Evolutionary conservation across 768 basidiomycete species (phyloP).

Genomic region (Psilocybe subaeruginosa): DNA sequence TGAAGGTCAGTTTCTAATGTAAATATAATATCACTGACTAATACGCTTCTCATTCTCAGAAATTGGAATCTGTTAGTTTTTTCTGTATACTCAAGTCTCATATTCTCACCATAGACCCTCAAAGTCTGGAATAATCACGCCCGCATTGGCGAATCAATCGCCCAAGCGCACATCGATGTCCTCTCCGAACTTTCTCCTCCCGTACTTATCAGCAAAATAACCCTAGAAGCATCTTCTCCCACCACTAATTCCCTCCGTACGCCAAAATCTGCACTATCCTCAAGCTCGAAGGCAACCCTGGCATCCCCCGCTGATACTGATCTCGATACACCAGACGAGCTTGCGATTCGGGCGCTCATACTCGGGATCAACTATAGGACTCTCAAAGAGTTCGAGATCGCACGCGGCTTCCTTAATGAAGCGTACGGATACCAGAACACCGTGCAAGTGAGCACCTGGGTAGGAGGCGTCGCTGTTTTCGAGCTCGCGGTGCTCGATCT

Average conservation of each 20-base stretch:
- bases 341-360: conserved; percentile 68
- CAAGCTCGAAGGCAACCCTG: conserved; percentile 22
- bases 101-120: background rate
- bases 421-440: conserved; percentile 44
- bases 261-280: conserved; percentile 30
- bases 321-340: conserved; percentile 73
- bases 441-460: conserved; percentile 65
- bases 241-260: conserved; percentile 10
- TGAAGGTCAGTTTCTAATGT: conserved; percentile 55
- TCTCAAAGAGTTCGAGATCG: conserved; percentile 42
- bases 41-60: conserved; percentile 39
- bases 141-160: conserved; percentile 56
- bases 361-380: conserved; percentile 71
- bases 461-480: conserved; percentile 65
- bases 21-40: background rate
- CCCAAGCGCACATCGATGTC: conserved; percentile 61
- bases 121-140: conserved; percentile 81
- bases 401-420: conserved; percentile 55
- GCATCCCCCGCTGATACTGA: conserved; percentile 28
- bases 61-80: conserved; percentile 65
- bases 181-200: conserved; percentile 52
- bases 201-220: conserved; percentile 1
- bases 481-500: conserved; percentile 75
- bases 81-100: background rate
- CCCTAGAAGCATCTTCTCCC: conserved; percentile 6